These are phyloP conservation scores for Kluyveromyces starmeri DNA, from an alignment of 805 yeast genomes.

Conservation along the genomic window DNA sequence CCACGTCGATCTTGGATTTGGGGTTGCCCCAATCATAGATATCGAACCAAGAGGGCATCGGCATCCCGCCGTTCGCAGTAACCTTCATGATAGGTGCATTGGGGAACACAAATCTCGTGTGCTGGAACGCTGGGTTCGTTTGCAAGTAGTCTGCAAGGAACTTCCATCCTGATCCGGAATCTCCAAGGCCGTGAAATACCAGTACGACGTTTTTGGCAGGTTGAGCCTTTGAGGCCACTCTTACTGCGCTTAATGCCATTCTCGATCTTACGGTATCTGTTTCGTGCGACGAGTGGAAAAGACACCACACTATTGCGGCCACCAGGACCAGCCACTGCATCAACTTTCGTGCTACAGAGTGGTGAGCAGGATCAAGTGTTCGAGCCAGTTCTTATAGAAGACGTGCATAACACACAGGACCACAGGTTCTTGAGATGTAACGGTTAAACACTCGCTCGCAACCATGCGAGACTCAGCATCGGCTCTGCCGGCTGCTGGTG, in stretches of 20 bases:
- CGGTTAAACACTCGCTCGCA: too few relatives aligned
- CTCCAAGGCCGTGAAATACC: slow-evolving; percentile 87
- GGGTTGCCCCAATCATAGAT: slow-evolving; percentile 44
- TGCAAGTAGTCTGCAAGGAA: slow-evolving; percentile 63
- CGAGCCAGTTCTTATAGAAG: too few relatives aligned
- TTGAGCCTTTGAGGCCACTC: slow-evolving; percentile 24
- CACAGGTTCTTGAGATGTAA: too few relatives aligned
- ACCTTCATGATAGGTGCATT: slow-evolving; percentile 74
- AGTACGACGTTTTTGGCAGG: slow-evolving; percentile 59
- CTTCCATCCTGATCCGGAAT: slow-evolving; percentile 82
- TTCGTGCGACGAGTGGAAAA: too few relatives aligned
- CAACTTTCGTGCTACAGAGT: too few relatives aligned
- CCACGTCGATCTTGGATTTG: slow-evolving; percentile 37
- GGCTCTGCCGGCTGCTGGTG: too few relatives aligned
- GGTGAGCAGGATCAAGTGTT: too few relatives aligned
- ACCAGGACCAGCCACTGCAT: too few relatives aligned
- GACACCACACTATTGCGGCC: too few relatives aligned
- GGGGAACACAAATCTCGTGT: slow-evolving; percentile 75
- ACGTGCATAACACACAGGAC: too few relatives aligned
- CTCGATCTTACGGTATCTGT: not conserved
- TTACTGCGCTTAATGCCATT: slow-evolving; percentile 21
- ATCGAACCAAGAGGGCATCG: slow-evolving; percentile 86
- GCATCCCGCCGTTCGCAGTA: slow-evolving; percentile 54
- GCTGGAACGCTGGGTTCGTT: slow-evolving; percentile 37
- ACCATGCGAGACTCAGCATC: too few relatives aligned